Evolutionary conservation across 139 green algal species (phyloP).

Genomic region (Chlorella sp.): DNA sequence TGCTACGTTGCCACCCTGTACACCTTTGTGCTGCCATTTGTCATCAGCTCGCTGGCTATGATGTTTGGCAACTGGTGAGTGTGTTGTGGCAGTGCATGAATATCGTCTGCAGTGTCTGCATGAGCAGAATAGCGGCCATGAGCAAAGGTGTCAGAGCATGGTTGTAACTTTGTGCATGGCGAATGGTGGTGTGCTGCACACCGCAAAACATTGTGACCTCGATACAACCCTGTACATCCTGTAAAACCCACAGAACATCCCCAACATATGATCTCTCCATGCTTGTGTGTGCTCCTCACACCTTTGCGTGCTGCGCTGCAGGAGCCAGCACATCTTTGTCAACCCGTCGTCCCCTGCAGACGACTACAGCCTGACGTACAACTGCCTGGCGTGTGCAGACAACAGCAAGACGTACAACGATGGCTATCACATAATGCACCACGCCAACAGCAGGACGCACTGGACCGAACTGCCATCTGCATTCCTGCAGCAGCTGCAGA

Average conservation of each 20-base stretch:
- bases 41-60: constrained; percentile 65
- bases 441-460: constrained; percentile 77
- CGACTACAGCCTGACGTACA: constrained; percentile 71
- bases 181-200: too few species aligned
- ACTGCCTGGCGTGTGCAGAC: constrained; percentile 63
- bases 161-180: too few species aligned
- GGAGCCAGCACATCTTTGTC: constrained; percentile 86
- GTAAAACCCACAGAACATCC: too few species aligned
- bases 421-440: constrained; percentile 87
- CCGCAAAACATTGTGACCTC: too few species aligned
- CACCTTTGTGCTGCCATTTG: constrained; percentile 64
- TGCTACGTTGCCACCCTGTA: constrained; percentile 55
- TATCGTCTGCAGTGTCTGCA: too few species aligned
- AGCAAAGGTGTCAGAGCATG: too few species aligned
- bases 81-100: too few species aligned
- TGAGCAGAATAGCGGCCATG: too few species aligned
- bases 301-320: too few species aligned
- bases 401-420: constrained; percentile 86
- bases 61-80: constrained; percentile 90
- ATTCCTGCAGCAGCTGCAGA: constrained; percentile 52
- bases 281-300: too few species aligned
- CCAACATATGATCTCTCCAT: too few species aligned
- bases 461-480: constrained; percentile 67
- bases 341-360: constrained; percentile 26
- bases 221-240: too few species aligned